Conservation (phyloP, 2,329 filamentous ascomycete genomes). For the Claviceps sp. region DNA sequence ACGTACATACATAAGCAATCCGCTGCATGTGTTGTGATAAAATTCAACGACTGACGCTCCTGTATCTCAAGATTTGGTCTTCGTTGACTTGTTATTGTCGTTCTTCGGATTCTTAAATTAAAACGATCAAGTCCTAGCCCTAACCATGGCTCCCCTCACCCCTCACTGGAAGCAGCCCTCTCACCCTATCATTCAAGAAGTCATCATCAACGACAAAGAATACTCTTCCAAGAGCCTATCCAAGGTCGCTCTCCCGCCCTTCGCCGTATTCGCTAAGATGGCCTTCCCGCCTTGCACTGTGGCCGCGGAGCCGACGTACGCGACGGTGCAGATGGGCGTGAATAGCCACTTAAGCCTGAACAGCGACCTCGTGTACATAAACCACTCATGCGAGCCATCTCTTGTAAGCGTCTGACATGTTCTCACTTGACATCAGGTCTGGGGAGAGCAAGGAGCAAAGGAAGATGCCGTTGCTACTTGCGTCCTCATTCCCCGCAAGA, state of each 20-base stretch:
- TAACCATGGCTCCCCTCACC: slow-evolving; percentile 39
- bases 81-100: too few species aligned
- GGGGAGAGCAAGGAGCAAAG: too few species aligned
- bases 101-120: background rate
- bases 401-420: slow-evolving; percentile 32
- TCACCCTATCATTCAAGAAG: slow-evolving; percentile 43
- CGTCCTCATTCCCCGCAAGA: background rate
- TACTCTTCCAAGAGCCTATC: slow-evolving; percentile 50
- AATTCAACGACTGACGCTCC: background rate
- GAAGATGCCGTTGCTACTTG: background rate
- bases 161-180: slow-evolving; percentile 49
- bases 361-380: slow-evolving; percentile 53
- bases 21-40: background rate
- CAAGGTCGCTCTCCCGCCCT: slow-evolving; percentile 40
- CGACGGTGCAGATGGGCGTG: slow-evolving; percentile 47
- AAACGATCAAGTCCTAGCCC: background rate
- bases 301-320: slow-evolving; percentile 44
- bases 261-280: slow-evolving; percentile 53
- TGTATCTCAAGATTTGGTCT: background rate
- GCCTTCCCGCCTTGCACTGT: slow-evolving; percentile 47
- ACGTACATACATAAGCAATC: background rate
- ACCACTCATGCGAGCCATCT: slow-evolving; percentile 54
- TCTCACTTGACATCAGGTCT: background rate
- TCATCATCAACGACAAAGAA: slow-evolving; percentile 37
- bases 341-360: slow-evolving; percentile 48